Percentiles rank a stretch among this genome's conserved stretches.
phyloP scores from a whole-genome alignment of 2,329 filamentous ascomycete genomes.

The Uncinocarpus reesii region DNA sequence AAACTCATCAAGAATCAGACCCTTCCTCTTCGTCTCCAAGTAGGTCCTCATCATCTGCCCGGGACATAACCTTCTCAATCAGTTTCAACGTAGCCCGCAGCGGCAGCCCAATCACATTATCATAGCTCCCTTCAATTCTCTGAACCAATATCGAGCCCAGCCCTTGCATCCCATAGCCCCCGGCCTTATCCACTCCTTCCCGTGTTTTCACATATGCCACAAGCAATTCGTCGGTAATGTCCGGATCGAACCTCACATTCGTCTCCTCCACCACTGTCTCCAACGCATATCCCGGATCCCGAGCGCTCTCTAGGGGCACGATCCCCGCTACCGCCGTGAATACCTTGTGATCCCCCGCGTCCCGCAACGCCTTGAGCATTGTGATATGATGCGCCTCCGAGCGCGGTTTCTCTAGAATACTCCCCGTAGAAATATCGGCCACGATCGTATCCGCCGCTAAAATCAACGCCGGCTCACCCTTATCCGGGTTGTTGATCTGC shows the following conservation, averaged over 20 bases:
- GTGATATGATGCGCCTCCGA: slow-evolving; percentile 68
- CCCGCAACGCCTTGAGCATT: slow-evolving; percentile 74
- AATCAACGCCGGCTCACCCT: slow-evolving; percentile 69
- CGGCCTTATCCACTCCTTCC: slow-evolving; percentile 92
- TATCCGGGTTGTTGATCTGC: slow-evolving; percentile 46
- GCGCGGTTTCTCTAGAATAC: slow-evolving; percentile 82
- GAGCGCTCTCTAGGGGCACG: slow-evolving; percentile 66
- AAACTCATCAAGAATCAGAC: slow-evolving; percentile 19
- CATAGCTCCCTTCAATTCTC: slow-evolving; percentile 75
- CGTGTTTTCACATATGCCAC: slow-evolving; percentile 58
- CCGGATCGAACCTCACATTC: slow-evolving; percentile 70
- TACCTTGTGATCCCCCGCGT: slow-evolving; percentile 67
- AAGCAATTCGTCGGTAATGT: slow-evolving; percentile 70
- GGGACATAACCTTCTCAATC: slow-evolving; percentile 78
- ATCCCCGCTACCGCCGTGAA: slow-evolving; percentile 79
- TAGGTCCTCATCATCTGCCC: slow-evolving; percentile 56
- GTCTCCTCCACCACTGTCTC: slow-evolving; percentile 82
- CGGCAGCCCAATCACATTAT: slow-evolving; percentile 90
- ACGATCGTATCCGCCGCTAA: slow-evolving; percentile 88
- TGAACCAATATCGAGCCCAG: slow-evolving; percentile 78
- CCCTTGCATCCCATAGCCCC: slow-evolving; percentile 89
- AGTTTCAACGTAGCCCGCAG: slow-evolving; percentile 65
- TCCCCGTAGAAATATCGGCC: slow-evolving; percentile 57
- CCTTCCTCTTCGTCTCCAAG: slow-evolving; percentile 41
- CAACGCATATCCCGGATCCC: slow-evolving; percentile 75